Percentiles rank a stretch among this genome's conserved stretches.
Conservation (phyloP, 352 stramenopile genomes). For the Phytophthora foliorum region DNA sequence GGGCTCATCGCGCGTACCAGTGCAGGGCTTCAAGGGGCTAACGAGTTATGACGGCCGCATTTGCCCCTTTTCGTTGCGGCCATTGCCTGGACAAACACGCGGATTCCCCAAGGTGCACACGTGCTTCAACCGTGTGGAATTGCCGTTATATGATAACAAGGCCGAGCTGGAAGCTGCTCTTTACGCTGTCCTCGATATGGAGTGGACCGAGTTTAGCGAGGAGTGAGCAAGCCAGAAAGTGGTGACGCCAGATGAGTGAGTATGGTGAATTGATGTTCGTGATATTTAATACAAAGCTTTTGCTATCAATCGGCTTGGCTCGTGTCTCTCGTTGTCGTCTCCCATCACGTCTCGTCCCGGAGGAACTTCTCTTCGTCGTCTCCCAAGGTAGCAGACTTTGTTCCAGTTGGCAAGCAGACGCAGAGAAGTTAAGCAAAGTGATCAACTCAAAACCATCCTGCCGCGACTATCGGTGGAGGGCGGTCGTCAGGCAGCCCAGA, state of each 20-base stretch:
- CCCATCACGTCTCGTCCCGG: slow-evolving; percentile 17
- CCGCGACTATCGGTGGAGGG: slow-evolving; percentile 7
- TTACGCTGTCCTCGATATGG: slow-evolving; percentile 96
- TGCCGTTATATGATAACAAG: slow-evolving; percentile 86
- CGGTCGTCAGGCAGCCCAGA: slow-evolving; percentile 6
- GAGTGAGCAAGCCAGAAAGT: slow-evolving; percentile 44
- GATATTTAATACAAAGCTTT: slow-evolving; percentile 38
- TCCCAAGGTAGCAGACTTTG: background rate
- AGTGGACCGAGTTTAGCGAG: slow-evolving; percentile 95
- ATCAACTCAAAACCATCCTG: slow-evolving; percentile 11
- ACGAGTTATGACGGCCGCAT: slow-evolving; percentile 89
- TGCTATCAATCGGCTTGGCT: too few relatives aligned
- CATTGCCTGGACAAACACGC: slow-evolving; percentile 63
- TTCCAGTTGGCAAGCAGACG: slow-evolving; percentile 17
- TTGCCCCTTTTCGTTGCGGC: slow-evolving; percentile 75
- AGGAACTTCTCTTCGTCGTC: background rate
- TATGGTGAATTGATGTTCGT: slow-evolving; percentile 9
- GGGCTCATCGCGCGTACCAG: slow-evolving; percentile 83
- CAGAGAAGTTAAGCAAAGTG: background rate
- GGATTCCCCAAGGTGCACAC: slow-evolving; percentile 85
- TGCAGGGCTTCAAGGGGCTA: slow-evolving; percentile 86
- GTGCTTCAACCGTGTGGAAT: slow-evolving; percentile 87
- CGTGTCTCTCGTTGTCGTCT: slow-evolving; percentile 13
- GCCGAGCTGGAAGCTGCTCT: slow-evolving; percentile 95
- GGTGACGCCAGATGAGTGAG: background rate